A percentile compares a stretch with the other conserved stretches of the same genome.
Evolutionary conservation across 768 basidiomycete species (phyloP).

Genomic region (Mycena chlorophos): DNA sequence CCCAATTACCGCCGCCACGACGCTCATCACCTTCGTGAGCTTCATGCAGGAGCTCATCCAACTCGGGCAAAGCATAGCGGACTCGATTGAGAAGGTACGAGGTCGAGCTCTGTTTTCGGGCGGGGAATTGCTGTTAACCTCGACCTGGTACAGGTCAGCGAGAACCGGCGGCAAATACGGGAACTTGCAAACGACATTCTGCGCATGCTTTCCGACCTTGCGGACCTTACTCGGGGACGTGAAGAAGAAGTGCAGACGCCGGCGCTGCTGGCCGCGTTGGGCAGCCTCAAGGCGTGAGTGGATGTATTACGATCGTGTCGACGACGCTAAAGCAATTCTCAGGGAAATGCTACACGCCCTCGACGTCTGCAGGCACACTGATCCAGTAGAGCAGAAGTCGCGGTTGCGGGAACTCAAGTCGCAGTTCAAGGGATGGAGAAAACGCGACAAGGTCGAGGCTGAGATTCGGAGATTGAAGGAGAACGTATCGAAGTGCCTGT

Average conservation of each 20-base stretch:
- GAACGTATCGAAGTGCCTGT: constrained; percentile 1
- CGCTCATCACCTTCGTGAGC: constrained; percentile 2
- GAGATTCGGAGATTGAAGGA: constrained; percentile 6
- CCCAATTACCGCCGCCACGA: constrained; percentile 6
- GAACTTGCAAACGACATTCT: constrained; percentile 7
- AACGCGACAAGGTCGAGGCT: constrained; percentile 9
- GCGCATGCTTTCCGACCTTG: not conserved
- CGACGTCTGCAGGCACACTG: not conserved
- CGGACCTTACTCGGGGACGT: not conserved
- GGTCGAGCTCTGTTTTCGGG: not conserved
- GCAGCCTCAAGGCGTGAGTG: constrained; percentile 2
- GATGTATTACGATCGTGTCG: not conserved
- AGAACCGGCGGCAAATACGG: constrained; percentile 8
- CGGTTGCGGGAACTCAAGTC: not conserved
- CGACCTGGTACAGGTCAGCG: too few relatives aligned
- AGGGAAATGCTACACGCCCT: constrained; percentile 8
- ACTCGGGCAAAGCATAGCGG: constrained; percentile 1
- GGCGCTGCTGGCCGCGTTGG: constrained; percentile 3
- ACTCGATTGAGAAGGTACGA: constrained; percentile 7
- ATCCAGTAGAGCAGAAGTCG: not conserved
- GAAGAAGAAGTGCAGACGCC: not conserved
- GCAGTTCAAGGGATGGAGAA: constrained; percentile 7
- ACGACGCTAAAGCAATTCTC: not conserved
- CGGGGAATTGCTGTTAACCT: not conserved
- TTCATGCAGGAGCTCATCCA: constrained; percentile 11